These are phyloP conservation scores for Penicillium sp. DNA, from an alignment of 2,329 filamentous ascomycete species.

Conservation along the genomic window DNA sequence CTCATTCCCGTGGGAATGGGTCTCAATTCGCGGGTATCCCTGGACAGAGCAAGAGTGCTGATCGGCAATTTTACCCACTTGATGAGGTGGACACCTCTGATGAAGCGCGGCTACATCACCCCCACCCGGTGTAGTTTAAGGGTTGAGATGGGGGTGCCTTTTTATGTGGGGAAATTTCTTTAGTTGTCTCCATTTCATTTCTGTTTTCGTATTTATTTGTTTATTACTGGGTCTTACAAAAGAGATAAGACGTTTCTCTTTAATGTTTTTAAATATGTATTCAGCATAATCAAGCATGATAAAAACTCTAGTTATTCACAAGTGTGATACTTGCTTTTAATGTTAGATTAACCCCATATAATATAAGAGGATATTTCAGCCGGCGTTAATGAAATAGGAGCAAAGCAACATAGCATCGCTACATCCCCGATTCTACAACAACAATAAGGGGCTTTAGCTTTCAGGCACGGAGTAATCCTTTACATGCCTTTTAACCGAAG, in stretches of 20 bases:
- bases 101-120: constrained; percentile 15
- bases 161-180: not conserved
- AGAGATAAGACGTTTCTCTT: not conserved
- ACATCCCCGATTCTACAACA: not conserved
- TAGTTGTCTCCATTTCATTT: not conserved
- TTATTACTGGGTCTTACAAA: too few relatives aligned
- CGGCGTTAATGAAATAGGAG: not conserved
- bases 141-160: not conserved
- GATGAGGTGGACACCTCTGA: constrained; percentile 24
- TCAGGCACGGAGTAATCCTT: not conserved
- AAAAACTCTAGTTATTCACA: not conserved
- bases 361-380: not conserved
- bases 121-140: not conserved
- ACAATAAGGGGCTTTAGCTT: not conserved
- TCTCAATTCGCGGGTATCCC: constrained; percentile 18
- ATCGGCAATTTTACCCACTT: constrained; percentile 23
- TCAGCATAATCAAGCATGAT: not conserved
- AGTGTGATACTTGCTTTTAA: not conserved
- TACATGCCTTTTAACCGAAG: too few relatives aligned
- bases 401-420: not conserved
- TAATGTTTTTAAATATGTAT: not conserved
- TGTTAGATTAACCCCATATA: not conserved
- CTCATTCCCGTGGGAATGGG: constrained; percentile 10
- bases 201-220: not conserved
- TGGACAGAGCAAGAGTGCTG: constrained; percentile 18